Conservation (phyloP, 1,139 yeast species). For the Debaryomyces coudertii region DNA sequence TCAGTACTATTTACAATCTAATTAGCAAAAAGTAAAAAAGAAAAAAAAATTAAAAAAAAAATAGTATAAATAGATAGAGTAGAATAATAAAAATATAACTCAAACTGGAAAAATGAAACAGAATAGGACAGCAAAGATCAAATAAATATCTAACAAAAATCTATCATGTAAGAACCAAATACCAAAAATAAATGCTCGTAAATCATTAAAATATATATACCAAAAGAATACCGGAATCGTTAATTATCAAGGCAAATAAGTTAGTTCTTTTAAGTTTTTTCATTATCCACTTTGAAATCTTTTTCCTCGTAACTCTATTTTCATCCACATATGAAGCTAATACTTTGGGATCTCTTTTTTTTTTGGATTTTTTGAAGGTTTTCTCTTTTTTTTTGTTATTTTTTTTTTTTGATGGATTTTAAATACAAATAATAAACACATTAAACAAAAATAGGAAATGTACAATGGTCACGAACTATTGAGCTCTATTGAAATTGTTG, state of each 20-base stretch:
- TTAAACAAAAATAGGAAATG: neutral
- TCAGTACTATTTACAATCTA: neutral
- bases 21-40: conserved; percentile 2
- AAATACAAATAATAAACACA: conserved; percentile 7
- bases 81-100: neutral
- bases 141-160: conserved; percentile 12
- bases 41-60: conserved; percentile 7
- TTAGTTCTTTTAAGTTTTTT: conserved; percentile 6
- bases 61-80: conserved; percentile 2
- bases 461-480: neutral
- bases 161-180: conserved; percentile 14
- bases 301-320: conserved; percentile 5
- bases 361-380: conserved; percentile 9
- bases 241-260: conserved; percentile 7
- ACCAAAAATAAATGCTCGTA: conserved; percentile 10
- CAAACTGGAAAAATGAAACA: conserved; percentile 2
- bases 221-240: conserved; percentile 7
- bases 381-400: conserved; percentile 14
- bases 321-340: conserved; percentile 1
- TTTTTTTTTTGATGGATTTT: conserved; percentile 8
- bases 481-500: conserved; percentile 16
- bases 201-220: conserved; percentile 9
- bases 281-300: conserved; percentile 4
- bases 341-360: conserved; percentile 11
- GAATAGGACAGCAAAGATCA: conserved; percentile 7